phyloP scores from a whole-genome alignment of 768 basidiomycete species.

The Steccherinum ochraceum region DNA sequence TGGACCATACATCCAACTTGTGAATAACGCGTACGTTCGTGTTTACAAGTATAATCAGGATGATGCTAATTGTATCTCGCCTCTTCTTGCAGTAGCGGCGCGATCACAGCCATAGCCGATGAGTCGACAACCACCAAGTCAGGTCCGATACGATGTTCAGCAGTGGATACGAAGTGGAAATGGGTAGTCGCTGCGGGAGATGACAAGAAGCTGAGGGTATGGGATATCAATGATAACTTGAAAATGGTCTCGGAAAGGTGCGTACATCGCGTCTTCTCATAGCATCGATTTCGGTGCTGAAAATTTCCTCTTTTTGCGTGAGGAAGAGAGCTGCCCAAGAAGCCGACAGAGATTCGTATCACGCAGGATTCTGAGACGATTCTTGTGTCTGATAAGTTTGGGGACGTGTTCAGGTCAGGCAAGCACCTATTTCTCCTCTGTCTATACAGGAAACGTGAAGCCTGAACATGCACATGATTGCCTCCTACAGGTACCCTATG shows the following conservation, averaged over 20 bases:
- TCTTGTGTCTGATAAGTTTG: constrained; percentile 89
- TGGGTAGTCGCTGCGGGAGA: constrained; percentile 65
- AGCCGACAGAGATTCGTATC: constrained; percentile 65
- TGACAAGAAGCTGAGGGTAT: constrained; percentile 77
- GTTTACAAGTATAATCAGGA: constrained; percentile 6
- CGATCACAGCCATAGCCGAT: constrained; percentile 17
- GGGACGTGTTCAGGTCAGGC: constrained; percentile 77
- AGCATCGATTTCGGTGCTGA: not conserved
- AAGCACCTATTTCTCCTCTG: not conserved
- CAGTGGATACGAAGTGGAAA: constrained; percentile 34
- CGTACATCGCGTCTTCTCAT: constrained; percentile 8
- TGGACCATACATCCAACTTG: constrained; percentile 58
- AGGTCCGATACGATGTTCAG: constrained; percentile 56
- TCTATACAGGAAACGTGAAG: too few species aligned
- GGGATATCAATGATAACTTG: constrained; percentile 48
- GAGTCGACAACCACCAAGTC: constrained; percentile 33
- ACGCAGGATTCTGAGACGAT: constrained; percentile 57
- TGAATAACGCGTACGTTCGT: constrained; percentile 45
- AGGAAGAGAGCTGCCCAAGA: constrained; percentile 75
- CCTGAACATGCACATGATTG: too few species aligned
- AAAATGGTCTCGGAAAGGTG: constrained; percentile 60
- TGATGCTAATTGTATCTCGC: constrained; percentile 32
- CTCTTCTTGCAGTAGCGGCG: constrained; percentile 34
- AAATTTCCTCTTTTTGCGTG: constrained; percentile 1
- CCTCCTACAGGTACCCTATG: too few species aligned